A percentile compares a stretch with the other conserved stretches of the same genome.
These are phyloP conservation scores for Barnettozyma botsteinii DNA, from an alignment of 805 yeast species.

Conservation along the genomic window DNA sequence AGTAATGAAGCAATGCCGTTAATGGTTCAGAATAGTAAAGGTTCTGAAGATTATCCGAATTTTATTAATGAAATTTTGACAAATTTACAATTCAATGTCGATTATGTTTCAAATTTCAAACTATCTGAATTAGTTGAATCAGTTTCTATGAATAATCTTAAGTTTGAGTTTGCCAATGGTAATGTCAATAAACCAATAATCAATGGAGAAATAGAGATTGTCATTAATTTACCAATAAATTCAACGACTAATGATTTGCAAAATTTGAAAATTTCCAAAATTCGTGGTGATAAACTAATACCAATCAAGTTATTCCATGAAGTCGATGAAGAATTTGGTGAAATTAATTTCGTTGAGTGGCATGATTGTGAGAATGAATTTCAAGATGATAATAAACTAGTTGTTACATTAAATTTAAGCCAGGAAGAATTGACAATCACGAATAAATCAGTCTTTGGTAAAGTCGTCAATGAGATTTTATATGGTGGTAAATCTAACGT, in stretches of 20 bases:
- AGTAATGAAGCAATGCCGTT: slow-evolving; percentile 18
- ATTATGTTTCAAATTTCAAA: slow-evolving; percentile 13
- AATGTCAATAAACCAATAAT: slow-evolving; percentile 31
- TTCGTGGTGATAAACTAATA: slow-evolving; percentile 31
- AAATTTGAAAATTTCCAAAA: slow-evolving; percentile 28
- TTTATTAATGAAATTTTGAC: slow-evolving; percentile 20
- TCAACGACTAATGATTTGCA: slow-evolving; percentile 19
- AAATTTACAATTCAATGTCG: slow-evolving; percentile 12
- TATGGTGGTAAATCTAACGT: slow-evolving; percentile 34
- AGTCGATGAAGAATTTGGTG: slow-evolving; percentile 34
- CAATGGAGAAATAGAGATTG: slow-evolving; percentile 33
- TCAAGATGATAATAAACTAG: slow-evolving; percentile 23
- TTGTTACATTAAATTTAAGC: slow-evolving; percentile 35
- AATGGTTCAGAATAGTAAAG: slow-evolving; percentile 17
- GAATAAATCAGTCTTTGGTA: slow-evolving; percentile 35
- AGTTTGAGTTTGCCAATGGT: slow-evolving; percentile 30
- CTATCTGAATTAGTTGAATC: slow-evolving; percentile 27
- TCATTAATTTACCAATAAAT: slow-evolving; percentile 27
- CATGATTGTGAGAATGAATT: slow-evolving; percentile 33
- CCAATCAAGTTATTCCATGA: slow-evolving; percentile 31
- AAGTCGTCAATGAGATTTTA: slow-evolving; percentile 38
- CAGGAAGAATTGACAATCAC: slow-evolving; percentile 38
- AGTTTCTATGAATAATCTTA: slow-evolving; percentile 33
- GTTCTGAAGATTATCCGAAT: slow-evolving; percentile 17
- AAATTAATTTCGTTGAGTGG: slow-evolving; percentile 42